A percentile compares a stretch with the other conserved stretches of the same genome.
phyloP scores from a whole-genome alignment of 1,284 basidiomycete species.

The Ustilago xerochloae region DNA sequence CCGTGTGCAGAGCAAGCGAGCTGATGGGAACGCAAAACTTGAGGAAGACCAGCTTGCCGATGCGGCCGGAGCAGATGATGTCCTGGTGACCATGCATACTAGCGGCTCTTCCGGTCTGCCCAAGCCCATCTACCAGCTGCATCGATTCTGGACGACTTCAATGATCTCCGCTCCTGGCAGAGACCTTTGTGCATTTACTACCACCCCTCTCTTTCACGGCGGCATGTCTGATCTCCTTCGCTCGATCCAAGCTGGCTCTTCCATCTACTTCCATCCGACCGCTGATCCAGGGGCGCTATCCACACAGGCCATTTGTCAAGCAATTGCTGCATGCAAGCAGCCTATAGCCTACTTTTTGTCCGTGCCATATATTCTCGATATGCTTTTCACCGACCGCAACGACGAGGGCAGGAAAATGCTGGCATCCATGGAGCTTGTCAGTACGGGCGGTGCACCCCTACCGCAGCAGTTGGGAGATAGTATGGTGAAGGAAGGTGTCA shows the following conservation, averaged over 20 bases:
- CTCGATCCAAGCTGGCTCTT: conserved; percentile 69
- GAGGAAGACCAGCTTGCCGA: not conserved
- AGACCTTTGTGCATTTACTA: conserved; percentile 68
- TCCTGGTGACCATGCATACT: conserved; percentile 75
- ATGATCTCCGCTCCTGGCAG: conserved; percentile 42
- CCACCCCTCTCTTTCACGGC: conserved; percentile 71
- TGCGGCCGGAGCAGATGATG: conserved; percentile 65
- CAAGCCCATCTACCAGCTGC: conserved; percentile 68
- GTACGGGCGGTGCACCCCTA: conserved; percentile 70
- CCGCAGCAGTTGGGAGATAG: conserved; percentile 74
- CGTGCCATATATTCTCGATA: conserved; percentile 71
- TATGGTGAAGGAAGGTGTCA: conserved; percentile 72
- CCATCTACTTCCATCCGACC: conserved; percentile 69
- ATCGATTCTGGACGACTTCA: conserved; percentile 60
- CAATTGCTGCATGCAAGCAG: conserved; percentile 60
- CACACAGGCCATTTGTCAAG: conserved; percentile 58
- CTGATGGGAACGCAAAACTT: no score
- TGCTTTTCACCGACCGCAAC: conserved; percentile 71
- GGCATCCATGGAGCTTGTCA: conserved; percentile 72
- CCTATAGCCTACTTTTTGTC: conserved; percentile 65
- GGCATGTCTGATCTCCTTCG: conserved; percentile 70
- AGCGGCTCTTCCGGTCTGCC: conserved; percentile 74
- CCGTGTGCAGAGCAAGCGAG: not conserved
- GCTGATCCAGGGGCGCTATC: conserved; percentile 66
- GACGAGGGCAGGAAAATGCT: conserved; percentile 72